Percentiles rank a stretch among this genome's conserved stretches.
phyloP scores from a whole-genome alignment of 2,329 filamentous ascomycete genomes.

The Talaromyces sp. region DNA sequence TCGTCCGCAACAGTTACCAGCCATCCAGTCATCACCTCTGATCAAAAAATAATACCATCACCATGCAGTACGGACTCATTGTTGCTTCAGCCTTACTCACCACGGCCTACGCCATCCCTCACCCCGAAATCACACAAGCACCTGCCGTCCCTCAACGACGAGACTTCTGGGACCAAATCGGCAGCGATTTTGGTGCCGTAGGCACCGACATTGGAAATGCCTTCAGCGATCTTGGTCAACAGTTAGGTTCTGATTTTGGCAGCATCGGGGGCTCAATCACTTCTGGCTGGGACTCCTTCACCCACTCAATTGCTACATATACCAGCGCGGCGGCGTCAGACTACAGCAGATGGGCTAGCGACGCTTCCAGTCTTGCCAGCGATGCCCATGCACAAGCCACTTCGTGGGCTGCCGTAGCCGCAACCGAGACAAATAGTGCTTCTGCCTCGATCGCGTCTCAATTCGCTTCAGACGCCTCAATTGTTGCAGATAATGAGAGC shows the following conservation, averaged over 20 bases:
- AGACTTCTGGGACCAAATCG: slow-evolving; percentile 13
- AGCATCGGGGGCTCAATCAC: slow-evolving; percentile 14
- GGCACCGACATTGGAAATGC: slow-evolving; percentile 15
- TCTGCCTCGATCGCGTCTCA: slow-evolving; percentile 14
- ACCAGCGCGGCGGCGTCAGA: slow-evolving; percentile 2
- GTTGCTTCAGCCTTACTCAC: slow-evolving; percentile 11
- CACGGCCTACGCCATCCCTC: slow-evolving; percentile 14
- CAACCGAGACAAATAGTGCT: slow-evolving; percentile 11
- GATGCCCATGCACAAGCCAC: slow-evolving; percentile 11
- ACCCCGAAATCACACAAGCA: slow-evolving; percentile 17
- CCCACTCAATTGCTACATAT: not conserved
- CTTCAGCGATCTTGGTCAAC: slow-evolving; percentile 12
- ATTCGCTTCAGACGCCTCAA: slow-evolving; percentile 15
- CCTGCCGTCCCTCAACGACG: slow-evolving; percentile 7
- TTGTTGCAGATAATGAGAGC: slow-evolving; percentile 12
- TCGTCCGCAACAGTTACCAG: not conserved
- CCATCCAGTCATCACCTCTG: not conserved
- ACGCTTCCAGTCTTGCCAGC: slow-evolving; percentile 14
- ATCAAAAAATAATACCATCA: not conserved
- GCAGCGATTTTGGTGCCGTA: slow-evolving; percentile 14
- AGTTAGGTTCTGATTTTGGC: slow-evolving; percentile 11
- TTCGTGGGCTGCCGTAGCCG: slow-evolving; percentile 10
- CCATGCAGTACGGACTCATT: slow-evolving; percentile 18
- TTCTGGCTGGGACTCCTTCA: slow-evolving; percentile 15
- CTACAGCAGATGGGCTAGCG: slow-evolving; percentile 16